phyloP scores from a whole-genome alignment of 805 yeast species.

The Metschnikowia cerradonensis region DNA sequence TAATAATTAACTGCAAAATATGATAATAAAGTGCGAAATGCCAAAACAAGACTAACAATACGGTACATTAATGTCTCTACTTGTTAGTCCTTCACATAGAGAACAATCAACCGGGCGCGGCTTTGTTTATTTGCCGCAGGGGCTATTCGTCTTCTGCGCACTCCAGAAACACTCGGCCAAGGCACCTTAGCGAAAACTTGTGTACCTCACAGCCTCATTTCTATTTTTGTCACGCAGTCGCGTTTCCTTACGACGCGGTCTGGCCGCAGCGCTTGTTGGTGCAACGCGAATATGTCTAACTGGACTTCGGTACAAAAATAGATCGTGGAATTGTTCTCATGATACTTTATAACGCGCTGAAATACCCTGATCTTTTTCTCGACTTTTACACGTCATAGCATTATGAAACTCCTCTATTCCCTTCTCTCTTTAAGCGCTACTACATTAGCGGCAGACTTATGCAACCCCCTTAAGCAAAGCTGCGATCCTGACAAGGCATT shows the following conservation, averaged over 20 bases:
- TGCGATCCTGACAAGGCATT: slow-evolving; percentile 10
- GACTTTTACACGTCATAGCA: neutral
- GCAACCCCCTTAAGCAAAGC: slow-evolving; percentile 9
- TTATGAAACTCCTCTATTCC: neutral
- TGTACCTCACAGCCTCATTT: neutral
- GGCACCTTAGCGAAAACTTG: neutral
- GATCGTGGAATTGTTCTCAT: neutral
- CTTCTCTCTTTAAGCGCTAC: neutral
- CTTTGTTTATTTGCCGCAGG: neutral
- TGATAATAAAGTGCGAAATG: neutral
- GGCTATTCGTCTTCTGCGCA: neutral
- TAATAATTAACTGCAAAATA: too few relatives aligned
- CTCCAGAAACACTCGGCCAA: neutral
- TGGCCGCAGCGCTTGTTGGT: neutral
- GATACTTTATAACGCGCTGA: neutral
- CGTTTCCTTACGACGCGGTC: slow-evolving; percentile 1
- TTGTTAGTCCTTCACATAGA: neutral
- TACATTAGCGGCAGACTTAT: slow-evolving; percentile 2
- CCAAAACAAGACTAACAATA: neutral
- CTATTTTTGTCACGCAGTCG: neutral
- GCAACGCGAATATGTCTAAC: neutral
- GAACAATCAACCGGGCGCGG: neutral
- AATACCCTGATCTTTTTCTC: neutral
- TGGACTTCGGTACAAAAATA: neutral
- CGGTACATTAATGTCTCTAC: neutral